Conservation (phyloP, 2,329 filamentous ascomycete genomes). For the Talaromyces sp. region DNA sequence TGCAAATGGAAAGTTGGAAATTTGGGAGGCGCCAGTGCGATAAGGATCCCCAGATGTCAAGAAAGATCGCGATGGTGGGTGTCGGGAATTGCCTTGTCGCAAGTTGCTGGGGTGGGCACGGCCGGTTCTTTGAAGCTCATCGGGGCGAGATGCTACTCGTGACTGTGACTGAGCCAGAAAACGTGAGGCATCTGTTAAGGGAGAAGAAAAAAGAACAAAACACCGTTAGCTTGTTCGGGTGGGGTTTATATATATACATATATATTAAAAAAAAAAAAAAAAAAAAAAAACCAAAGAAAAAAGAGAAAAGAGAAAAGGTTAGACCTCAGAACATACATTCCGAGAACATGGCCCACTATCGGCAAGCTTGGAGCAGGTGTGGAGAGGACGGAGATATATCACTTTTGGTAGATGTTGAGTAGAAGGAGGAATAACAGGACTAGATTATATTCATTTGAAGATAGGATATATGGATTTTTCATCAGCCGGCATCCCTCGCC, state of each 20-base stretch:
- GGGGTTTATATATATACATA: too few relatives aligned
- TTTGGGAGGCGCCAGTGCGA: constrained; percentile 69
- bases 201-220: constrained; percentile 34
- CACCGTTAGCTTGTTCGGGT: not conserved
- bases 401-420: not conserved
- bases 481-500: not conserved
- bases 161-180: constrained; percentile 98
- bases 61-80: constrained; percentile 53
- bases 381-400: constrained; percentile 8
- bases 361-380: constrained; percentile 10
- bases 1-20: constrained; percentile 76
- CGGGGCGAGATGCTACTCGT: constrained; percentile 73
- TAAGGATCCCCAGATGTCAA: constrained; percentile 73
- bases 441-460: not conserved
- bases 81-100: constrained; percentile 50
- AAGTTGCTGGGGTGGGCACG: constrained; percentile 52
- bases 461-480: too few relatives aligned
- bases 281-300: too few relatives aligned
- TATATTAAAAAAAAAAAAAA: too few relatives aligned
- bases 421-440: not conserved
- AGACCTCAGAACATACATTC: constrained; percentile 68
- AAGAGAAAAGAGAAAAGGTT: too few relatives aligned
- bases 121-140: constrained; percentile 51
- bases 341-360: constrained; percentile 68
- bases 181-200: constrained; percentile 96